A percentile compares a stretch with the other conserved stretches of the same genome.
These are phyloP conservation scores for Penicillium lividum DNA, from an alignment of 495 filamentous ascomycete genomes.

Conservation along the genomic window DNA sequence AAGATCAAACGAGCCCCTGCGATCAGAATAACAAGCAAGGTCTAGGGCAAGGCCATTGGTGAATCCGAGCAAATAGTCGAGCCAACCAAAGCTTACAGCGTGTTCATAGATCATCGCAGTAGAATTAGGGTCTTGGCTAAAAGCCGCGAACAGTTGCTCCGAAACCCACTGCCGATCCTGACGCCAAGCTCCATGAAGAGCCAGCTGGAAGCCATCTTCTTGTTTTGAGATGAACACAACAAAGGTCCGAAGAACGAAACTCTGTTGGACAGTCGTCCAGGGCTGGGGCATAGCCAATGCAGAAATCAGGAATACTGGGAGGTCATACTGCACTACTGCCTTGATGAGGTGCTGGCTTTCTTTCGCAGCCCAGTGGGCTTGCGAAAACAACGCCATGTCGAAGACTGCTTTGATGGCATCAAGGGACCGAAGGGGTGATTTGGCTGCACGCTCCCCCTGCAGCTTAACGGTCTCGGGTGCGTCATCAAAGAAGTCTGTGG, in stretches of 20 bases:
- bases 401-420: slow-evolving; percentile 83
- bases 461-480: slow-evolving; percentile 69
- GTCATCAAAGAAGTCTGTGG: slow-evolving; percentile 70
- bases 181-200: slow-evolving; percentile 85
- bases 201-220: slow-evolving; percentile 73
- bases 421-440: slow-evolving; percentile 83
- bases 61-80: slow-evolving; percentile 73
- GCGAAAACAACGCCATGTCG: slow-evolving; percentile 68
- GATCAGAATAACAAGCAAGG: slow-evolving; percentile 84
- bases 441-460: slow-evolving; percentile 71
- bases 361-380: slow-evolving; percentile 61
- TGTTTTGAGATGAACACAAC: slow-evolving; percentile 62
- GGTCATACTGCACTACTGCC: slow-evolving; percentile 50
- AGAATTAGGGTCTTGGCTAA: slow-evolving; percentile 70
- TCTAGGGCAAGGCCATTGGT: slow-evolving; percentile 84
- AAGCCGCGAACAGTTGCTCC: slow-evolving; percentile 73
- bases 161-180: slow-evolving; percentile 83
- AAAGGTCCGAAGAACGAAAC: slow-evolving; percentile 61
- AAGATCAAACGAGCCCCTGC: slow-evolving; percentile 75
- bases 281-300: slow-evolving; percentile 68
- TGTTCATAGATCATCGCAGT: slow-evolving; percentile 83
- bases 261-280: slow-evolving; percentile 62
- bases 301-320: slow-evolving; percentile 73
- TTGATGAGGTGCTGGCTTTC: slow-evolving; percentile 65
- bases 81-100: slow-evolving; percentile 74